These are phyloP conservation scores for Skeletonema costatum DNA, from an alignment of 108 stramenopile species.

Conservation along the genomic window DNA sequence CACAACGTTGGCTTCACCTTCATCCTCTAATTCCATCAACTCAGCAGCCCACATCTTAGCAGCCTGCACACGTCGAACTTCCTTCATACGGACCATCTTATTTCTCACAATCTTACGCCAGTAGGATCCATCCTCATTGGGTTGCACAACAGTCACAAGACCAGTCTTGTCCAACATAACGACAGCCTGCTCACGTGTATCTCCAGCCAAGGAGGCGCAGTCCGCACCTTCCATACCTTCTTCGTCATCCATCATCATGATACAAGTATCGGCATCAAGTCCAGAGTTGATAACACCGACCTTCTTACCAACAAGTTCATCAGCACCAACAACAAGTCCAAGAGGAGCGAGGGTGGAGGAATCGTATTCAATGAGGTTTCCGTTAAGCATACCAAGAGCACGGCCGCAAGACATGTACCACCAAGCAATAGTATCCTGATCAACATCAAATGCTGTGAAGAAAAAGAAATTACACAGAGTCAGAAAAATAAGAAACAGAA, in stretches of 20 bases:
- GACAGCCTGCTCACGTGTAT: slow-evolving; percentile 65
- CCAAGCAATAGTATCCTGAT: slow-evolving; percentile 79
- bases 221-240: slow-evolving; percentile 74
- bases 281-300: slow-evolving; percentile 77
- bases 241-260: slow-evolving; percentile 41
- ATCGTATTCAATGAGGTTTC: slow-evolving; percentile 94
- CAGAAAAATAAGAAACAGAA: not conserved
- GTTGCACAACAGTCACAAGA: slow-evolving; percentile 82
- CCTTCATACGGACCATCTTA: slow-evolving; percentile 88
- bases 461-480: not conserved
- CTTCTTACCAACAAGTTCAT: slow-evolving; percentile 78
- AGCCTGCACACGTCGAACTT: slow-evolving; percentile 79
- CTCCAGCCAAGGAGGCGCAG: slow-evolving; percentile 48
- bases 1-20: slow-evolving; percentile 58
- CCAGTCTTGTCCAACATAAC: slow-evolving; percentile 57
- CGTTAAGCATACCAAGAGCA: slow-evolving; percentile 90
- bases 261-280: slow-evolving; percentile 50
- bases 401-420: slow-evolving; percentile 92
- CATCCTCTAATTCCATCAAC: slow-evolving; percentile 47
- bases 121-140: slow-evolving; percentile 95
- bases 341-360: slow-evolving; percentile 87
- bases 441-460: slow-evolving; percentile 40
- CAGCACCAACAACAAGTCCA: slow-evolving; percentile 87
- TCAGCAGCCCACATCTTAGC: slow-evolving; percentile 72
- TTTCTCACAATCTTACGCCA: slow-evolving; percentile 94